Evolutionary conservation across 768 basidiomycete species (phyloP), one percentile per base, ranked within the genome.

Genomic region (Lactarius sanguifluus): DNA sequence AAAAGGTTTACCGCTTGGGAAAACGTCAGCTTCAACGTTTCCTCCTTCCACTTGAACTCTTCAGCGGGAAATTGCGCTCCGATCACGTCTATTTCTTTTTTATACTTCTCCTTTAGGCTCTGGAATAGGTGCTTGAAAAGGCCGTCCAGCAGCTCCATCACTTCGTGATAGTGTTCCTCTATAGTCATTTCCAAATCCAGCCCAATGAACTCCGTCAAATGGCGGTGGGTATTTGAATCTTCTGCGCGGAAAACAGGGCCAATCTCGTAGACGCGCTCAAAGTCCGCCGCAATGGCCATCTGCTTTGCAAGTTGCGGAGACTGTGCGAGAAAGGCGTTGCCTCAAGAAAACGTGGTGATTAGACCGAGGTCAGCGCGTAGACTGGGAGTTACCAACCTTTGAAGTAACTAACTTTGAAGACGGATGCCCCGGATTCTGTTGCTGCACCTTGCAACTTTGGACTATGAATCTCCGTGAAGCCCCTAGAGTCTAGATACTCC

Each of bases 181-280:
- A 99, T 94, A 5, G 88, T 83, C 97, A 99, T 98, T 78, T 99
- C 97, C 71, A 99, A 84, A 91, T 99, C 97, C 71, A 99, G 89
- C 34, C 97, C 97, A 70, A 94, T 91, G 78, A 98, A 99, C 77
- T 99, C 97, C 23, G 97, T 98, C 80, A 99, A 83, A 81, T 99
- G 97, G 59, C 97, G 91, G 75, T 98, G 94, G 3, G 97, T 98
- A 78, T 96, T 94, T 57, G 96, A 90, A 77, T 98, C 87, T 78
- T 98, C 97, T 18, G 97, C 97, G 68, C 97, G 93, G 82, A 98
- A 98, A 63, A 98, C 96, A 64, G 90, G 87, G 0, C 89, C 97
- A 67, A 99, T 94, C 79, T 99, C 97, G 78, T 96, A 99, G 9
- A 99, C 97, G 38, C 94, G 86, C 77, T 98, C 97, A 75, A 98